These are phyloP conservation scores for Nicotiana knightiana DNA, from an alignment of 257 asterid species.

Conservation along the genomic window DNA sequence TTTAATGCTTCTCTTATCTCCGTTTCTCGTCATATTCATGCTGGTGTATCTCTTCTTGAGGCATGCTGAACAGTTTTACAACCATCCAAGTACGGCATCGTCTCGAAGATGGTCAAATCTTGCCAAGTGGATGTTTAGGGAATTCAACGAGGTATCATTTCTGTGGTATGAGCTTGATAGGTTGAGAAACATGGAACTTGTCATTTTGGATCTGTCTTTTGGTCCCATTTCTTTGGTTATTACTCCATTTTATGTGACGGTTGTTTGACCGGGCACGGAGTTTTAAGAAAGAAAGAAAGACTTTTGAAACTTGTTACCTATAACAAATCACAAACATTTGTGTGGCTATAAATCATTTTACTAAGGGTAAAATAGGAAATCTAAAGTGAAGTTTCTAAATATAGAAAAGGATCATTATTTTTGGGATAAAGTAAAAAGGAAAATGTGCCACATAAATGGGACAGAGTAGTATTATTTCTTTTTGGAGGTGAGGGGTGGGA, in stretches of 20 bases:
- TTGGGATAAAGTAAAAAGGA: no score
- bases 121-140: slow-evolving; percentile 91
- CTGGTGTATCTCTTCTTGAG: slow-evolving; percentile 91
- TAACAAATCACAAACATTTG: no score
- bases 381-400: no score
- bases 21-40: slow-evolving; percentile 94
- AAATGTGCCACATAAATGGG: no score
- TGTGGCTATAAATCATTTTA: no score
- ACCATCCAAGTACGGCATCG: slow-evolving; percentile 93
- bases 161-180: slow-evolving; percentile 6
- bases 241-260: no score
- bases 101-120: slow-evolving; percentile 99
- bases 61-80: slow-evolving; percentile 95
- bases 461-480: no score
- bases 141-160: slow-evolving; percentile 82
- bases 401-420: no score
- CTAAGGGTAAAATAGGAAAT: no score
- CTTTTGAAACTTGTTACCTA: no score
- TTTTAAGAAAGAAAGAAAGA: no score
- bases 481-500: background rate
- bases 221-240: background rate
- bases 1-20: slow-evolving; percentile 73
- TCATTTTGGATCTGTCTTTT: slow-evolving; percentile 4
- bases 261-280: no score
- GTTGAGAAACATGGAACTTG: background rate